Conservation (phyloP, 768 basidiomycete genomes). For the Serpula lacrymans region DNA sequence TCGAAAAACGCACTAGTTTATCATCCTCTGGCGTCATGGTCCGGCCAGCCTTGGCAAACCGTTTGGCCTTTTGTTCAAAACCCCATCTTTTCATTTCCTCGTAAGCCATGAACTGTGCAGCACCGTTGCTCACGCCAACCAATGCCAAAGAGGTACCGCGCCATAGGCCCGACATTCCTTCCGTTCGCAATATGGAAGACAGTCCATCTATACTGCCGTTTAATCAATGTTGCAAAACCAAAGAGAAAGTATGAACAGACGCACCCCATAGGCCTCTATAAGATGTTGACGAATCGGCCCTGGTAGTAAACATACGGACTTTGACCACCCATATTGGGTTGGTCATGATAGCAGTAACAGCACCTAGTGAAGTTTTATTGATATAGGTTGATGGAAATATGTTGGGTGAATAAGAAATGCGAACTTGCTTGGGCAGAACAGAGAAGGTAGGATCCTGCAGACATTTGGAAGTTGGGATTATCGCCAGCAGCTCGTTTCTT, state of each 20-base stretch:
- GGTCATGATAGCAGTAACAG: constrained; percentile 88
- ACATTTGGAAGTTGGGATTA: constrained; percentile 62
- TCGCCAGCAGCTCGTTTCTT: constrained; percentile 75
- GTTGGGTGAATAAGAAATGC: constrained; percentile 35
- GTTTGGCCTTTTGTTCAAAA: constrained; percentile 71
- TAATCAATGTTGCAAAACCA: neutral
- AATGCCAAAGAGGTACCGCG: constrained; percentile 86
- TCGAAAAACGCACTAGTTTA: constrained; percentile 65
- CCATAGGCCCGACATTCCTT: constrained; percentile 80
- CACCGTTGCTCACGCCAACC: constrained; percentile 91
- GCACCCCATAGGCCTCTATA: constrained; percentile 80
- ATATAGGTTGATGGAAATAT: constrained; percentile 7
- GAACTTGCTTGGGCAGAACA: constrained; percentile 96
- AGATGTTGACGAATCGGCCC: constrained; percentile 57
- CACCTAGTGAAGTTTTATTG: constrained; percentile 52
- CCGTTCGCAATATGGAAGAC: constrained; percentile 60
- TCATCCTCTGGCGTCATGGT: constrained; percentile 72
- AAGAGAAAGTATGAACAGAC: constrained; percentile 22
- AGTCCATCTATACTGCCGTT: constrained; percentile 64
- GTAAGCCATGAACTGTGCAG: constrained; percentile 93
- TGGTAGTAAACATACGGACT: constrained; percentile 93
- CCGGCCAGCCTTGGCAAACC: constrained; percentile 56
- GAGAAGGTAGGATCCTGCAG: constrained; percentile 76
- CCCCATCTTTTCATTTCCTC: constrained; percentile 94
- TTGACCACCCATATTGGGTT: constrained; percentile 99